Conservation (phyloP, 768 basidiomycete genomes). For the Scleroderma citrinum region DNA sequence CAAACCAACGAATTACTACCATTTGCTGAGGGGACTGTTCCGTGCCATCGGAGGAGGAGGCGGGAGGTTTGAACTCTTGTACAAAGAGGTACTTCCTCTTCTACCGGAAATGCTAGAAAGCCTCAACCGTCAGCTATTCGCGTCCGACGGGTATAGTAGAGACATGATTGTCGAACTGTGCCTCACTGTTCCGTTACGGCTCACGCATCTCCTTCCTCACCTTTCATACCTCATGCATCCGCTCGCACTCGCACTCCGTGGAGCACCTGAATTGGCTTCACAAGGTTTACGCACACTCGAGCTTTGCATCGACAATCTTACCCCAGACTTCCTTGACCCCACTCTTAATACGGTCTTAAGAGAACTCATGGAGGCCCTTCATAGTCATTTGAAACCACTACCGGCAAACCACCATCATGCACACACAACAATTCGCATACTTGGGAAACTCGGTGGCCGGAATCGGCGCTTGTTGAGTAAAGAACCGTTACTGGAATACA, state of each 20-base stretch:
- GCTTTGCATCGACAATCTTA: conserved; percentile 98
- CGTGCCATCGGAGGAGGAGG: conserved; percentile 88
- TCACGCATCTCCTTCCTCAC: conserved; percentile 94
- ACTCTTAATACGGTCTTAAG: conserved; percentile 88
- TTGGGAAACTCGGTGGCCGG: conserved; percentile 93
- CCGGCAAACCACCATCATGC: conserved; percentile 87
- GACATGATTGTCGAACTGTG: conserved; percentile 97
- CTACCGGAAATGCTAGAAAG: conserved; percentile 97
- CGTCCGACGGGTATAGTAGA: conserved; percentile 73
- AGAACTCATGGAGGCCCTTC: conserved; percentile 92
- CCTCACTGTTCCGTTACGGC: conserved; percentile 90
- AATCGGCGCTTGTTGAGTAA: conserved; percentile 83
- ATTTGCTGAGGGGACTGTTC: conserved; percentile 87
- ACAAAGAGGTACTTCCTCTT: conserved; percentile 93
- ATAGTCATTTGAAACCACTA: conserved; percentile 83
- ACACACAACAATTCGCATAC: conserved; percentile 90
- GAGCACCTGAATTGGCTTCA: conserved; percentile 82
- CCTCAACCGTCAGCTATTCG: conserved; percentile 81
- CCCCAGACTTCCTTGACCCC: conserved; percentile 95
- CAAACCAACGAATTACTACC: conserved; percentile 89
- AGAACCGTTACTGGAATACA: conserved; percentile 70
- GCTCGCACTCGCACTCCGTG: conserved; percentile 83
- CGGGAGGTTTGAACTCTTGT: conserved; percentile 88
- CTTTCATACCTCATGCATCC: conserved; percentile 96
- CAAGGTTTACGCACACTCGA: conserved; percentile 96